These are phyloP conservation scores for Botrytis tulipae DNA, from an alignment of 2,329 filamentous ascomycete species.

Conservation along the genomic window DNA sequence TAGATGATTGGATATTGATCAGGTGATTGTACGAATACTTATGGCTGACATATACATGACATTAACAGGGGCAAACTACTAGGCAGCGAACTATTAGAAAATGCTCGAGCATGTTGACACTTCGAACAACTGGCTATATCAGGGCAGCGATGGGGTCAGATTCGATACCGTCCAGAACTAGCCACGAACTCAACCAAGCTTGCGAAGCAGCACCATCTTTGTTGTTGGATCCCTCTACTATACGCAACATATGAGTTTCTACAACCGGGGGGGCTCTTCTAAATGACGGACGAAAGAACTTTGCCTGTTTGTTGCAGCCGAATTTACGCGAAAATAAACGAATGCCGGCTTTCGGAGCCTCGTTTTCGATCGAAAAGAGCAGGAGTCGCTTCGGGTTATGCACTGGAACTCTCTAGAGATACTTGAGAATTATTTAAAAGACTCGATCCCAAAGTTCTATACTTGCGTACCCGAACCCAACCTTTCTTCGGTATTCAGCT, in stretches of 20 bases:
- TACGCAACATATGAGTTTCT: neutral
- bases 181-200: neutral
- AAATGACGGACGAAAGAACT: neutral
- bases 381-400: neutral
- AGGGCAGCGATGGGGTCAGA: accelerated
- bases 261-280: accelerated
- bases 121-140: neutral
- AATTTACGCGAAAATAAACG: neutral
- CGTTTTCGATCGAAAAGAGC: neutral
- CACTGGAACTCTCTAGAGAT: neutral
- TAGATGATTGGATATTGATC: neutral
- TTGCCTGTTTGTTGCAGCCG: neutral
- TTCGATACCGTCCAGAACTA: neutral
- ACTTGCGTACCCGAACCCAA: neutral
- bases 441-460: accelerated
- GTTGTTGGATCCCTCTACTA: too few species aligned
- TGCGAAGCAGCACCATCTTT: neutral
- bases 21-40: neutral
- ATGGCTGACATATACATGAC: neutral
- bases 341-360: neutral
- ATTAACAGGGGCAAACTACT: neutral
- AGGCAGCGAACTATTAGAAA: neutral
- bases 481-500: neutral
- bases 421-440: neutral
- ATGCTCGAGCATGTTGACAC: neutral